Evolutionary conservation across 1,284 basidiomycete genomes (phyloP), one percentile per base, ranked within the genome.

Genomic region (Microbotryum saponariae): DNA sequence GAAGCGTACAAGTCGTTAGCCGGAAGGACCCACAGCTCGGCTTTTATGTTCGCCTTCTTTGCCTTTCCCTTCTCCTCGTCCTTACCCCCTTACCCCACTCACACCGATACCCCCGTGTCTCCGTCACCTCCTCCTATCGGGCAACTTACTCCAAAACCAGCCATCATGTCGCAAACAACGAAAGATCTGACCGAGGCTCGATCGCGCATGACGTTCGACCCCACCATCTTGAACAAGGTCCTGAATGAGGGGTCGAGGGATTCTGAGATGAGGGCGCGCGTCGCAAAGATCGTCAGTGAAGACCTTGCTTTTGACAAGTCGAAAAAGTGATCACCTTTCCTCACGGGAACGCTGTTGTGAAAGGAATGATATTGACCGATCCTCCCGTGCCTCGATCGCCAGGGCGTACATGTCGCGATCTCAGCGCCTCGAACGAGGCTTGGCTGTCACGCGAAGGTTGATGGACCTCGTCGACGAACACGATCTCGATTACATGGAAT

Each of bases 241-340:
- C 42, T 68, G 31, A 54, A 63, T 27, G 37, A 16, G 18, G 62
- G 62, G 1, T 29, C 47, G 5, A 37, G 58, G 31, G 62, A 64
- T 33, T 37, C 25, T 1, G 56, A 60, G 25, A 56, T 57, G 47
- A 51, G 59, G 53, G 67, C 78, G 27, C 75, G 76, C 44, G 74
- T 89, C 9, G 77, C 82, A 16, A 63, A 73, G 2, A 65, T 85
- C 18, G 74, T 89, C 57, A 76, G 78, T 33, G 73, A 76, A 2
- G 86, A 89, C 62, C 79, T 82, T 0, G 74, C 78, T 4, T 88
- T 89, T 65, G 82, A 85, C 74, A 88, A 87, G 73, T 76, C 80
- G 0, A 73, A 77, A 58, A 80, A 80, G 85, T 83, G 64, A 51
- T 73, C 64, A 65, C 68, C 18, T 51, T 59, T 9, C 31, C 31